These are phyloP conservation scores for Penicillium soppii DNA, from an alignment of 495 filamentous ascomycete species.

Conservation along the genomic window DNA sequence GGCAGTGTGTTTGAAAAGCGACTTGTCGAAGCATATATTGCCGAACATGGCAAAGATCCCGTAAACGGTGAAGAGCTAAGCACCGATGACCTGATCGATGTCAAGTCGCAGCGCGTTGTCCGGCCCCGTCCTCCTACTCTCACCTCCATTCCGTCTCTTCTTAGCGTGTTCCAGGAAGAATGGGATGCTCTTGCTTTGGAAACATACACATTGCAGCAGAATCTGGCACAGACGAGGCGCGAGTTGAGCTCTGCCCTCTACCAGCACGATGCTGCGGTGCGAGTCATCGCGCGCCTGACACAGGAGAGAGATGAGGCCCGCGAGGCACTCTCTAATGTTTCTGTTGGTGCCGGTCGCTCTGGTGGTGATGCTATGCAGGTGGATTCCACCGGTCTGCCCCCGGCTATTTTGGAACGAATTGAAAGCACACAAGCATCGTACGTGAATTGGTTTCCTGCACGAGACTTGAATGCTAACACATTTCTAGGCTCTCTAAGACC, in stretches of 20 bases:
- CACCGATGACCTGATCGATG: conserved; percentile 78
- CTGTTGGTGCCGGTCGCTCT: conserved; percentile 58
- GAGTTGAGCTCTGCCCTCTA: conserved; percentile 92
- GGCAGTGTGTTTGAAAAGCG: conserved; percentile 93
- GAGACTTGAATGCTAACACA: not conserved
- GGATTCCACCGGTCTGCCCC: conserved; percentile 70
- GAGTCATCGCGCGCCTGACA: conserved; percentile 87
- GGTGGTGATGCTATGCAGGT: conserved; percentile 89
- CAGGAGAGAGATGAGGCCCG: conserved; percentile 89
- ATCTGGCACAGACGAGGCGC: conserved; percentile 84
- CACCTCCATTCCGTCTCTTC: conserved; percentile 94
- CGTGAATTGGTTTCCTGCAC: conserved; percentile 25
- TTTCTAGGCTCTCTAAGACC: conserved; percentile 70
- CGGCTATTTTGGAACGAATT: conserved; percentile 69
- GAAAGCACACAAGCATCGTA: conserved; percentile 77
- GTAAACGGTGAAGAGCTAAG: conserved; percentile 88
- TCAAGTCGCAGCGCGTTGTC: conserved; percentile 79
- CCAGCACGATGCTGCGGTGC: conserved; percentile 90
- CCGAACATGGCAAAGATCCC: conserved; percentile 91
- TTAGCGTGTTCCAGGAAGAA: conserved; percentile 96
- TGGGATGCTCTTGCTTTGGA: conserved; percentile 95
- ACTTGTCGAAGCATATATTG: conserved; percentile 90
- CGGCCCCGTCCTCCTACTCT: conserved; percentile 89
- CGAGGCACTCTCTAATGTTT: conserved; percentile 85
- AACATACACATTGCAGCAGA: conserved; percentile 82